These are phyloP conservation scores for Neonectria neomacrospora DNA, from an alignment of 2,329 filamentous ascomycete genomes.

Conservation along the genomic window DNA sequence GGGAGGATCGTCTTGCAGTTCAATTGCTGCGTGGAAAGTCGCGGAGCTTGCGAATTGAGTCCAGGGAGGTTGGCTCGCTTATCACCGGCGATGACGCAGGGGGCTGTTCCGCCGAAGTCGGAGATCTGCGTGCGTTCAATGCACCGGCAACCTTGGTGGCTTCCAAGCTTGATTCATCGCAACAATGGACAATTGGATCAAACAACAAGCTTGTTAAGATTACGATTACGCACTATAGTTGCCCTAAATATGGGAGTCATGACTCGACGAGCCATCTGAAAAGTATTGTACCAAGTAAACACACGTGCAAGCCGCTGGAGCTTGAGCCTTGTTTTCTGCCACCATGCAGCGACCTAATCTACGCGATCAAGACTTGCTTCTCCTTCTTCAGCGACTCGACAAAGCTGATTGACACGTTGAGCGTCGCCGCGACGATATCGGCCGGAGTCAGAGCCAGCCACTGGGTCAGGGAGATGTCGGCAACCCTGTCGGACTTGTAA, in stretches of 20 bases:
- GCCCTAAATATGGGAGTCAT: not conserved
- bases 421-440: slow-evolving; percentile 68
- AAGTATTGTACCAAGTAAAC: not conserved
- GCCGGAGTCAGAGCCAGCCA: slow-evolving; percentile 76
- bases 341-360: slow-evolving; percentile 10
- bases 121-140: not conserved
- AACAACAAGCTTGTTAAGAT: not conserved
- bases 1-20: not conserved
- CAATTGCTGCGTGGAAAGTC: not conserved
- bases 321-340: not conserved
- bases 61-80: slow-evolving; percentile 6
- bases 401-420: slow-evolving; percentile 68
- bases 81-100: not conserved
- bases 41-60: not conserved
- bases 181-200: not conserved
- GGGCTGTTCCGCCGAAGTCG: not conserved
- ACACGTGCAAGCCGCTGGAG: not conserved
- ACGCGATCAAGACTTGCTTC: slow-evolving; percentile 65
- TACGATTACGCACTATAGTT: not conserved
- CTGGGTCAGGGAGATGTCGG: slow-evolving; percentile 73
- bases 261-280: slow-evolving; percentile 11
- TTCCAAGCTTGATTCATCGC: not conserved
- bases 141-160: not conserved
- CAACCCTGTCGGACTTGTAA: slow-evolving; percentile 74
- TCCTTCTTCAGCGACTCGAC: slow-evolving; percentile 70